Base-by-base conservation (phyloP, 208 protist genomes). In the Trypanosoma brucei region DNA sequence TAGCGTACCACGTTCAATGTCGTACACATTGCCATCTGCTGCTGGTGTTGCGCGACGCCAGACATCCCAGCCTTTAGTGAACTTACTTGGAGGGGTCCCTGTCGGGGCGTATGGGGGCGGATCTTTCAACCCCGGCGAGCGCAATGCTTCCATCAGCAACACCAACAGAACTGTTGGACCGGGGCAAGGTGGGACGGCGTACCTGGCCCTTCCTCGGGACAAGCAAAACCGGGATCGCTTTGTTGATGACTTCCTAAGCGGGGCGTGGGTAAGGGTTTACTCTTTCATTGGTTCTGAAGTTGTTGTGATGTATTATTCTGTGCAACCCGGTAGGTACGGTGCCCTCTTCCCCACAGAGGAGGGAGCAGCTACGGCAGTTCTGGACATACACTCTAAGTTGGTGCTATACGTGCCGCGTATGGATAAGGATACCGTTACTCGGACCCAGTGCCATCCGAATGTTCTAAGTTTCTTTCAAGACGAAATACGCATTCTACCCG, bases 381-480 rank as follows among this genome's bases (percentile, higher is more conserved):
- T 94, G 45, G 88, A 94, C 59, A 67, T 94, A 31, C 72, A 90
- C 81, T 86, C 83, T 8, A 86, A 87, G 59, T 57, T 92, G 14
- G 81, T 94, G 8, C 62, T 94, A 49, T 91, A 94, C 72, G 88
- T 94, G 44, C 84, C 84, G 4, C 81, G 79, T 64, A 87, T 92
- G 79, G 88, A 83, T 71, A 92, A 88, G 59, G 85, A 94, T 65
- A 89, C 77, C 55, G 86, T 81, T 11, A 88, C 81, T 50, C 78
- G 88, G n/a, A 90, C 55, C 49, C 82, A 94, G 62, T 83, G 85
- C 6, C 88, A 94, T 61, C 85, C 88, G 36, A 83, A 94, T 68
- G 88, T 94, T 36, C 81, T 90, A 59, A 94, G 85, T 9, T 94
- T 89, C 62, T 94, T 88, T 64, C 81, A 92, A 49, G 88, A 94